phyloP scores from a whole-genome alignment of 2,329 filamentous ascomycete species.

The Gaeumannomyces sp. region DNA sequence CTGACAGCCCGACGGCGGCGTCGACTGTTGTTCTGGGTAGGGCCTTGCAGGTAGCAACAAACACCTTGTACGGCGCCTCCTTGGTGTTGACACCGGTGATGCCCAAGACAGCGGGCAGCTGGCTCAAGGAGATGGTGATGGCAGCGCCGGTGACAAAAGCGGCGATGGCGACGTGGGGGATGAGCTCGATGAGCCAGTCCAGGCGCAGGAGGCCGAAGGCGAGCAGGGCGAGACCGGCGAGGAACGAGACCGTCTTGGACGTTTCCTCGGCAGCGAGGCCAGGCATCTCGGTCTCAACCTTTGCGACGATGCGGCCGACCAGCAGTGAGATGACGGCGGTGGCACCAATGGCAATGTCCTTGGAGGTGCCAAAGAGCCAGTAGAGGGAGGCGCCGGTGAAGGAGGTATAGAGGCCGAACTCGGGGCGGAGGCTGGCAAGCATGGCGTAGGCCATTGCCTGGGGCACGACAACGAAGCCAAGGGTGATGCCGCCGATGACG shows the following conservation, averaged over 20 bases:
- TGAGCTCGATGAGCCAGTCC: slow-evolving; percentile 46
- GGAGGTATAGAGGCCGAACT: slow-evolving; percentile 74
- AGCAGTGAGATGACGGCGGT: slow-evolving; percentile 46
- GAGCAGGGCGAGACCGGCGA: slow-evolving; percentile 37
- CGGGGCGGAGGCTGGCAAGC: slow-evolving; percentile 60
- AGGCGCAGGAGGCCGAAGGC: slow-evolving; percentile 38
- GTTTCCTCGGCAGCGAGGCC: slow-evolving; percentile 31
- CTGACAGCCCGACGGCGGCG: slow-evolving; percentile 65
- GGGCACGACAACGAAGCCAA: slow-evolving; percentile 57
- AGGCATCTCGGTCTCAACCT: slow-evolving; percentile 29
- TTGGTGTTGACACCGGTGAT: slow-evolving; percentile 37
- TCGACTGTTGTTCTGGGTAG: slow-evolving; percentile 37
- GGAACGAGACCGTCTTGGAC: slow-evolving; percentile 36
- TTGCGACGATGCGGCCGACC: slow-evolving; percentile 38
- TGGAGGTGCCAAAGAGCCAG: slow-evolving; percentile 80
- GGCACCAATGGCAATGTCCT: slow-evolving; percentile 76
- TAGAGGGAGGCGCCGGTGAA: slow-evolving; percentile 77
- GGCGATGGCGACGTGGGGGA: slow-evolving; percentile 42
- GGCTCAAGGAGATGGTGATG: slow-evolving; percentile 43
- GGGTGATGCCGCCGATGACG: slow-evolving; percentile 10
- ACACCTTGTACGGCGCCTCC: slow-evolving; percentile 38
- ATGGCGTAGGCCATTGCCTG: slow-evolving; percentile 77
- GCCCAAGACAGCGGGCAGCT: slow-evolving; percentile 38
- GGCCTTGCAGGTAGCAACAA: slow-evolving; percentile 34
- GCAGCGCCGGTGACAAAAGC: slow-evolving; percentile 46